Evolutionary conservation across 2,329 filamentous ascomycete species (phyloP), one percentile per base, ranked within the genome.

Genomic region (Paradendryphiella salina): DNA sequence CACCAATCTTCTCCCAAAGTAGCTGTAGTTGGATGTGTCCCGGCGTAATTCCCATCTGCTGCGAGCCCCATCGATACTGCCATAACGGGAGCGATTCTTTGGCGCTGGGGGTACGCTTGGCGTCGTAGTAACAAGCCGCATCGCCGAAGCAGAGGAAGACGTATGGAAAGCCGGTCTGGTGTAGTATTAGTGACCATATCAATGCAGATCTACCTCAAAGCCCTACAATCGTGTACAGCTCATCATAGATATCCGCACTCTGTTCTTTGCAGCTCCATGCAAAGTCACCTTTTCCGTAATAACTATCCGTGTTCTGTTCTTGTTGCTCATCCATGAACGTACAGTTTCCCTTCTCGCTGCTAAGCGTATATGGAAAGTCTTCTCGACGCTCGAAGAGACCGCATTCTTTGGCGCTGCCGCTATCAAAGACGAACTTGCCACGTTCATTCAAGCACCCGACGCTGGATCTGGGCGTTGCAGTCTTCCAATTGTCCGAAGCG

Each of bases 81-180:
- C 69, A 72, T 0, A 72, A 41, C 1, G 61, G 46, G 3, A 63
- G 43, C 7, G 35, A 46, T 14, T 69, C 63, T 10, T 54, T 52
- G 10, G 18, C 13, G 4, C 29, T 18, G 5, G 69, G 69, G 1
- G 52, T 35, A n/a, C 43, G 51, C 41, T 69, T 70, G 2, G 57
- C 66, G 36, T 72, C 69, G 37, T 69, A 72, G 56, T 59, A 71
- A 44, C 69, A 72, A 18, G 64, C 62, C 17, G 69, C 47, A 39
- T 71, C 68, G 18, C 67, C 67, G 32, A 59, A 67, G 59, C 69
- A 72, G 35, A 72, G 62, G 52, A 70, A 71, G 11, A 63, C 46
- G 50, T 71, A 61, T 4, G 60, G 49, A 33, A 71, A 69, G 31
- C 69, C 64, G n/a, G 62, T 47, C 64, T 67, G 6, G 5, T 21